Conservation (phyloP, 306 rosid species). For the Senna siamea region DNA sequence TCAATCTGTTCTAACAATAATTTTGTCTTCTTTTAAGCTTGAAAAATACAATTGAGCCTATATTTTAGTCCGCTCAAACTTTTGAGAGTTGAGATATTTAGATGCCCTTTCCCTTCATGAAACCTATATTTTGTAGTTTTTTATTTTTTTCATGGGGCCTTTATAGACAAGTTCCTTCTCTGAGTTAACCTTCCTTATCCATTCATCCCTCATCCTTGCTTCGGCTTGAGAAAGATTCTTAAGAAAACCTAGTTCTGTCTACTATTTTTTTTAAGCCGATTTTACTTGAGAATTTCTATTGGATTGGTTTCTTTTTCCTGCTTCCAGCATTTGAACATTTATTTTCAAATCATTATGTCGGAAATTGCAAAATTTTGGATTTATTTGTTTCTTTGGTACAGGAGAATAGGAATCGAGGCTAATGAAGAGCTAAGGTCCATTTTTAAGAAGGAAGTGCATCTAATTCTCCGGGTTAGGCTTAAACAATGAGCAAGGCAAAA, state of each 20-base stretch:
- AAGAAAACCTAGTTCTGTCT: not conserved
- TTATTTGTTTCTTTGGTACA: conserved; percentile 42
- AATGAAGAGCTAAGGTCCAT: conserved; percentile 94
- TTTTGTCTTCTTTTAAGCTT: not conserved
- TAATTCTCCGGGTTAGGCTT: conserved; percentile 81
- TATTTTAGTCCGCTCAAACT: not conserved
- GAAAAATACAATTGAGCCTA: not conserved
- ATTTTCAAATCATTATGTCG: conserved; percentile 20
- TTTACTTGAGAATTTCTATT: not conserved
- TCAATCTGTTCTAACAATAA: not conserved
- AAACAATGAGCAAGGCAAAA: conserved; percentile 46
- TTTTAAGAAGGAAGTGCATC: conserved; percentile 87
- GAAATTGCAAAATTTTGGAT: conserved; percentile 8
- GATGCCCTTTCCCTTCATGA: not conserved
- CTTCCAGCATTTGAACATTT: not conserved
- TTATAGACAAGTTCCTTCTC: conserved; percentile 5
- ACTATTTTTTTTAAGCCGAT: not conserved
- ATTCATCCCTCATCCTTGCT: conserved; percentile 8
- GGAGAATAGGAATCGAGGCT: conserved; percentile 96
- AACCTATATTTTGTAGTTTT: conserved; percentile 1
- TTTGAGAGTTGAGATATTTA: not conserved
- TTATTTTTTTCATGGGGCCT: not conserved
- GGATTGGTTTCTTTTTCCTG: conserved; percentile 4
- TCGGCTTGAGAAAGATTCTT: not conserved
- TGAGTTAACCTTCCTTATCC: not conserved